These are phyloP conservation scores for Ceratocystis papillata DNA, from an alignment of 2,329 filamentous ascomycete species.

Conservation along the genomic window DNA sequence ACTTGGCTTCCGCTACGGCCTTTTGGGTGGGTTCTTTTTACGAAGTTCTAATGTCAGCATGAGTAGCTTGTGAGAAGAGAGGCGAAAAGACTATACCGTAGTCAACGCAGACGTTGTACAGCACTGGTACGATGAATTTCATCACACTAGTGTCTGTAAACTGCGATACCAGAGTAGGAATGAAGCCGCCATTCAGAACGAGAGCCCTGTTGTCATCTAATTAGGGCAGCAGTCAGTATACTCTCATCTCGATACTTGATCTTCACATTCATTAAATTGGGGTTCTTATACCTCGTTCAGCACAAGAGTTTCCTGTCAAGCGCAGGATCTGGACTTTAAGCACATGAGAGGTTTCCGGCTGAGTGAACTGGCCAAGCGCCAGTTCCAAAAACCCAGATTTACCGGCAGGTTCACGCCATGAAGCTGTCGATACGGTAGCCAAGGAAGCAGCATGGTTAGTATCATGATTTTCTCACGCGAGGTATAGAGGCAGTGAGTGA, in stretches of 20 bases:
- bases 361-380: slow-evolving; percentile 2
- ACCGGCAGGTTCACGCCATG: slow-evolving; percentile 22
- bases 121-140: slow-evolving; percentile 45
- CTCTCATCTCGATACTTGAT: neutral
- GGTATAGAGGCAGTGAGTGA: neutral
- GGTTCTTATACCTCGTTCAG: slow-evolving; percentile 17
- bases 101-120: slow-evolving; percentile 54
- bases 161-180: slow-evolving; percentile 40
- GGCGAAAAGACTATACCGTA: slow-evolving; percentile 40
- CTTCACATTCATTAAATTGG: neutral
- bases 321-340: slow-evolving; percentile 21
- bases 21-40: slow-evolving; percentile 45
- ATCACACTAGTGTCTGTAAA: slow-evolving; percentile 40
- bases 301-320: slow-evolving; percentile 23
- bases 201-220: slow-evolving; percentile 49
- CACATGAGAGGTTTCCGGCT: neutral
- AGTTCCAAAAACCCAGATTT: slow-evolving; percentile 15
- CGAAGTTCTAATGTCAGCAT: neutral
- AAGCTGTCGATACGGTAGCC: slow-evolving; percentile 1
- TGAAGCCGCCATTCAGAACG: slow-evolving; percentile 40
- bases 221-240: neutral
- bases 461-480: neutral
- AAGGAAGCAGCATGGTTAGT: neutral
- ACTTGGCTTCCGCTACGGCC: slow-evolving; percentile 42
- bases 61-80: neutral